A percentile compares a stretch with the other conserved stretches of the same genome.
Evolutionary conservation across 2,329 filamentous ascomycete species (phyloP).

Genomic region (Fusarium haematococcum): DNA sequence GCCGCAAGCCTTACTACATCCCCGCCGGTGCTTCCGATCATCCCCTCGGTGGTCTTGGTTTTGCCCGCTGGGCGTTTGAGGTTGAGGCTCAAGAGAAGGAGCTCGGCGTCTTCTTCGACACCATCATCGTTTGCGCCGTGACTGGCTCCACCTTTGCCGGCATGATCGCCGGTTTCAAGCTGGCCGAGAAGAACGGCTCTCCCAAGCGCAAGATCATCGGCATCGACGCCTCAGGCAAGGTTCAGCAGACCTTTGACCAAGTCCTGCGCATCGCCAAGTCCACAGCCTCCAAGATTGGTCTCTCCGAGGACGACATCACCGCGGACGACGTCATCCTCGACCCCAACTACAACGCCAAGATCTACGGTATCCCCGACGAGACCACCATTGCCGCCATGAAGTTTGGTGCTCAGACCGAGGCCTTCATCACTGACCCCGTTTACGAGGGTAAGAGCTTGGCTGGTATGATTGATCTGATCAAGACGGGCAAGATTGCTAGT

Average conservation of each 20-base stretch:
- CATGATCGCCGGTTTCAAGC: constrained; percentile 79
- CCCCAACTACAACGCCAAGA: constrained; percentile 71
- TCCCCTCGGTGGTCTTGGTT: constrained; percentile 76
- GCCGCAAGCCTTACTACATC: constrained; percentile 76
- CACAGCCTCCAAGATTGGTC: constrained; percentile 73
- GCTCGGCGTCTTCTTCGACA: constrained; percentile 74
- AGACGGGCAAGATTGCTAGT: constrained; percentile 68
- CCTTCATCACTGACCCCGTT: constrained; percentile 80
- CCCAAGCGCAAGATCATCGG: constrained; percentile 69
- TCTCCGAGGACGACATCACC: constrained; percentile 69
- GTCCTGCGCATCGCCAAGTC: constrained; percentile 74
- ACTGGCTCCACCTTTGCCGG: constrained; percentile 79
- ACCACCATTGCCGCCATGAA: constrained; percentile 75
- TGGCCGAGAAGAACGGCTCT: constrained; percentile 62
- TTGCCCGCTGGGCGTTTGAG: constrained; percentile 78
- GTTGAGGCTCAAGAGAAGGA: constrained; percentile 72
- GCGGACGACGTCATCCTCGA: constrained; percentile 73
- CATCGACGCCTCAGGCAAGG: constrained; percentile 65
- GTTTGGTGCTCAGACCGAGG: constrained; percentile 76
- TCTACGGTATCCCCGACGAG: constrained; percentile 75
- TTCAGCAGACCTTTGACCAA: constrained; percentile 70
- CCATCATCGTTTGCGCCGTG: constrained; percentile 76
- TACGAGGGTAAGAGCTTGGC: constrained; percentile 82
- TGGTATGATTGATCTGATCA: constrained; percentile 77
- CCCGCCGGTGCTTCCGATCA: constrained; percentile 79